A percentile compares a stretch with the other conserved stretches of the same genome.
These are phyloP conservation scores for Ophiognomonia clavigignenti-juglandacearum DNA, from an alignment of 2,329 filamentous ascomycete genomes.

Conservation along the genomic window DNA sequence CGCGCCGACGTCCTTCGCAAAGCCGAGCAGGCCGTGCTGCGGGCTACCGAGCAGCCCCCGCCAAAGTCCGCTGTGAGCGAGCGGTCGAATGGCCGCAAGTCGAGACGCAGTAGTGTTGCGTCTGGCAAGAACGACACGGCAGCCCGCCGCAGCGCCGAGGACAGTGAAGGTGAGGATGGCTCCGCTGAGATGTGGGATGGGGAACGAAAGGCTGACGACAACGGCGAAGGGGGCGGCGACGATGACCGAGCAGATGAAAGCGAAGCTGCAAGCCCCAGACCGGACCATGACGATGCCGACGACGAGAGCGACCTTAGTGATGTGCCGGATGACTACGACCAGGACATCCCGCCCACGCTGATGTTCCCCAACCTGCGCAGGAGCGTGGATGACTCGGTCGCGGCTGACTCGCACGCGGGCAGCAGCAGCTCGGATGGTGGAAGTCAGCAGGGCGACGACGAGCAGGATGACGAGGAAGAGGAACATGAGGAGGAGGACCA, in stretches of 20 bases:
- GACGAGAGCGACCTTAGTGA: slow-evolving; percentile 68
- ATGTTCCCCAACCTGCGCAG: slow-evolving; percentile 47
- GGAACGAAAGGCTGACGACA: slow-evolving; percentile 11
- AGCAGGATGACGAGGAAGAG: slow-evolving; percentile 16
- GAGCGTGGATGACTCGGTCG: slow-evolving; percentile 28
- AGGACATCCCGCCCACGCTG: slow-evolving; percentile 48
- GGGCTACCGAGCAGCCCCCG: slow-evolving; percentile 40
- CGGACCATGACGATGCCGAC: slow-evolving; percentile 60
- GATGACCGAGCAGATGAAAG: slow-evolving; percentile 22
- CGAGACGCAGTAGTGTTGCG: slow-evolving; percentile 45
- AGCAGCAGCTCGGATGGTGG: slow-evolving; percentile 17
- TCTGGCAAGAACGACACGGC: slow-evolving; percentile 31
- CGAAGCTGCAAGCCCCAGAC: slow-evolving; percentile 49
- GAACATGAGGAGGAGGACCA: slow-evolving; percentile 11
- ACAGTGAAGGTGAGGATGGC: slow-evolving; percentile 25
- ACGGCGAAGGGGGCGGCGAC: slow-evolving; percentile 16
- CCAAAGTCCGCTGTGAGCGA: slow-evolving; percentile 31
- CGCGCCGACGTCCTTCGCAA: slow-evolving; percentile 56
- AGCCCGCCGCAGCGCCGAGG: slow-evolving; percentile 30
- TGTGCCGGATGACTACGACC: slow-evolving; percentile 53
- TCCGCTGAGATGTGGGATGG: slow-evolving; percentile 43
- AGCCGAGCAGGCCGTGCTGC: slow-evolving; percentile 53
- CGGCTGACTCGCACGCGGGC: slow-evolving; percentile 18
- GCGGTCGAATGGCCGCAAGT: slow-evolving; percentile 32
- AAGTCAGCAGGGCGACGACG: slow-evolving; percentile 20